Base-by-base conservation (phyloP, 2,329 filamentous ascomycete species). In the Penicillium sp. region DNA sequence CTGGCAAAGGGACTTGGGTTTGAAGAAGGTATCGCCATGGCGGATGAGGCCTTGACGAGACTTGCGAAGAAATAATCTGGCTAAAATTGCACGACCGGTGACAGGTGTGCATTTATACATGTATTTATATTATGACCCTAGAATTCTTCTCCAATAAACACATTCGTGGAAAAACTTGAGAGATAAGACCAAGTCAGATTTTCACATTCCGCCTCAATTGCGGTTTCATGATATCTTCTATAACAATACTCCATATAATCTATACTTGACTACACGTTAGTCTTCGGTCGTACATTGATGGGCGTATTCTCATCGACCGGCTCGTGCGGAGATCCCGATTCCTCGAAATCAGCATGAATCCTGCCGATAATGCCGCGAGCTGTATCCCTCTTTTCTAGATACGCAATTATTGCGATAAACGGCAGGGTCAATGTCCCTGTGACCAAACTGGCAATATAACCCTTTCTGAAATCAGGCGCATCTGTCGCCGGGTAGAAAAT, bases 1-100 rank as follows among this genome's bases (percentile, higher is more conserved):
- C 72, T 93, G 35, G 77, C 81, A 3, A 77, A 78, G 59, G 75
- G 73, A 3, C 69, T 84, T 35, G 77, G 66, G 7, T 75, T 70
- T 53, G 62, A 67, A n/a, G 70, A 75, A 21, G 73, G 74, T 5
- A 60, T 72, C 26, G 47, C 59, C 14, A 68, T 67, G 62, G 67
- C 69, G 5, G 66, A 71, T 16, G 64, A 65, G 35, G 72, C 67
- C 1, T 54, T 77, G 60, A 67, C 68, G 51, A 67, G 70, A 51
- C 54, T 77, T 16, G 53, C 57, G n/a, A 69, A 65, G 59, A 61
- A 62, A 48, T 61, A 42, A 54, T 54, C 11, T 51, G 11, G 5
- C 4, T 9, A 25, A 13, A 26, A 49, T n/a, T 9, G 26, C 35
- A 50, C 51, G 23, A 48, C 23, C 33, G 21, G 39, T 27, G 35